Conservation (phyloP, 2,329 filamentous ascomycete species). For the Elsinoe batatas region DNA sequence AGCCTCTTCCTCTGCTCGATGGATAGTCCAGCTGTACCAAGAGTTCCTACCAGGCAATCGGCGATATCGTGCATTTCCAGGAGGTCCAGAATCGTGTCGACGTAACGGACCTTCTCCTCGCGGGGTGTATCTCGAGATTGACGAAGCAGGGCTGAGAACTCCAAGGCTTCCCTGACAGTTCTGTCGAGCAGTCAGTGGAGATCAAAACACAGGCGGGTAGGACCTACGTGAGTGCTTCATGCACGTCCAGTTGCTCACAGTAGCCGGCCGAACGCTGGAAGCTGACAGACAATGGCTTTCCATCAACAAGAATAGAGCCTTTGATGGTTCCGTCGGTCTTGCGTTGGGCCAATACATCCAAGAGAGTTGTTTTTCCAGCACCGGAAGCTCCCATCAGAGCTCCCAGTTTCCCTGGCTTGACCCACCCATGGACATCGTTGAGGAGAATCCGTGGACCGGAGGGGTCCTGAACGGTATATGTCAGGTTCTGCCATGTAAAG, state of each 20-base stretch:
- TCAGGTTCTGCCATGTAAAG: conserved; percentile 46
- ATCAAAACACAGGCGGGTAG: conserved; percentile 40
- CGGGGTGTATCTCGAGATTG: conserved; percentile 46
- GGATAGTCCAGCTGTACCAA: conserved; percentile 46
- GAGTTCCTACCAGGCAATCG: conserved; percentile 54
- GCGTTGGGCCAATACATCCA: conserved; percentile 47
- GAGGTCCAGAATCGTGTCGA: conserved; percentile 55
- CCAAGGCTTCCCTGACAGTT: conserved; percentile 42
- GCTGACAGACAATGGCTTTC: conserved; percentile 43
- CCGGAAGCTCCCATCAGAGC: conserved; percentile 44
- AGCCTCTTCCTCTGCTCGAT: conserved; percentile 61
- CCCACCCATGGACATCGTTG: conserved; percentile 45
- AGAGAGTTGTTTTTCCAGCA: conserved; percentile 52
- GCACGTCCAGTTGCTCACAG: conserved; percentile 51
- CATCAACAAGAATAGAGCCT: conserved; percentile 58
- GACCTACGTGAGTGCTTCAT: conserved; percentile 23
- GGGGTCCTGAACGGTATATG: conserved; percentile 45
- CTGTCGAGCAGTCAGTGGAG: no score
- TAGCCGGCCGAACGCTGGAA: conserved; percentile 60
- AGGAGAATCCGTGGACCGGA: conserved; percentile 42
- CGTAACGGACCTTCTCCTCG: conserved; percentile 52
- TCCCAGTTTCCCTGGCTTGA: conserved; percentile 47
- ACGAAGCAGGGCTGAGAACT: conserved; percentile 48
- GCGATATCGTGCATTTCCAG: conserved; percentile 57
- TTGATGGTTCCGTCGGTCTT: conserved; percentile 53